Base-by-base conservation (phyloP, 164 flowering plant genomes). In the Warburgia ugandensis region DNA sequence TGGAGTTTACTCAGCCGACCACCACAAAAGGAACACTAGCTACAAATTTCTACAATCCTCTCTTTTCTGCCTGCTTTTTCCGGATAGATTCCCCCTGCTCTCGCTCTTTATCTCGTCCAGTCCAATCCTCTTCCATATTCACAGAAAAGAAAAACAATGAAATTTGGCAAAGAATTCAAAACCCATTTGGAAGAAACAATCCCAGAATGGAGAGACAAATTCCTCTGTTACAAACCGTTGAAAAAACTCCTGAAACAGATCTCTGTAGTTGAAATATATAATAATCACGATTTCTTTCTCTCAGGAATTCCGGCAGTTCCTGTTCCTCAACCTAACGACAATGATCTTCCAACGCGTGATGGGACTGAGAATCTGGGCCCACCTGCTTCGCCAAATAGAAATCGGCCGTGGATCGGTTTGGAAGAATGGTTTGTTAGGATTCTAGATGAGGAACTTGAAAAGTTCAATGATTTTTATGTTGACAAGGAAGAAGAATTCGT, bases 171-270 rank as follows among this genome's bases (percentile, higher is more conserved):
- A 50, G 91, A 83, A 46, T 86, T 86, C 63, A 59, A 49, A 38
- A 83, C 64, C 67, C 91, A 86, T 56, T 51, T 86, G 56, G 87
- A 86, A 44, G 83, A 83, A 56, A 83, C 88, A 29, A 66, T 86
- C 8, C 95, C 95, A 2, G 95, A 77, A 45, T 86, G 95, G 95
- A 75, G 86, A 33, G 95, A 86, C 71, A 86, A 86, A 61, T 83
- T 78, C 62, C 75, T 86, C 55, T 74, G 78, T 48, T 86, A 86
- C 83, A 86, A 86, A 56, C 82, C 71, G 30, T 62, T 86, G 54
- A 86, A 86, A 66, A 83, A 86, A 67, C 72, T 83, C 47, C 78
- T 86, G 68, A 83, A 86, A 53, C 56, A 63, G 50, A 52, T 62
- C 44, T 74, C 84, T 10, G n/a, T 46, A 26, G 14, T 55, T 43